phyloP scores from a whole-genome alignment of 108 stramenopile genomes.

The Cyclotella sp. region DNA sequence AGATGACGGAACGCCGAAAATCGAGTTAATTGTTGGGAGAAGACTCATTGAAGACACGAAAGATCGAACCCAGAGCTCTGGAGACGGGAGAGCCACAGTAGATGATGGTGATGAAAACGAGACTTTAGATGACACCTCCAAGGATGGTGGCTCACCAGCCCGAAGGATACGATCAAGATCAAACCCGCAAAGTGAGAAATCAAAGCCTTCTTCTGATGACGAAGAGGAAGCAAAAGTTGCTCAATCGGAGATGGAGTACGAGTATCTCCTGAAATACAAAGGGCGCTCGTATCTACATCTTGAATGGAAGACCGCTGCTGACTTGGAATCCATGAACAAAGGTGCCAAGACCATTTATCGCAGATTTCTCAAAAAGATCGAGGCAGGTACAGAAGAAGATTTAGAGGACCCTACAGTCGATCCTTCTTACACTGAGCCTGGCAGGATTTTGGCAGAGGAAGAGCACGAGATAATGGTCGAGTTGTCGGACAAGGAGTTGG shows the following conservation, averaged over 20 bases:
- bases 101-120: constrained; percentile 25
- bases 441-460: constrained; percentile 88
- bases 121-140: constrained; percentile 20
- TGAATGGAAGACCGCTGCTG: constrained; percentile 85
- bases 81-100: constrained; percentile 22
- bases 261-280: constrained; percentile 96
- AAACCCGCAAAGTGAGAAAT: constrained; percentile 2
- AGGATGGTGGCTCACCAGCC: constrained; percentile 1
- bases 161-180: constrained; percentile 20
- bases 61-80: constrained; percentile 29
- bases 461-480: constrained; percentile 87
- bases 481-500: constrained; percentile 78
- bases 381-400: constrained; percentile 72
- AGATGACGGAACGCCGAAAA: constrained; percentile 91
- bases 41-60: constrained; percentile 83
- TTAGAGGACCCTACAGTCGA: constrained; percentile 90
- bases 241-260: constrained; percentile 81
- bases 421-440: constrained; percentile 74
- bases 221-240: constrained; percentile 36
- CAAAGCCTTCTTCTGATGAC: constrained; percentile 17
- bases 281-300: constrained; percentile 92
- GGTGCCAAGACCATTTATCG: constrained; percentile 86
- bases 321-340: constrained; percentile 88
- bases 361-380: constrained; percentile 88
- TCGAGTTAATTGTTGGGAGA: constrained; percentile 92